Evolutionary conservation across 495 filamentous ascomycete genomes (phyloP).

Genomic region (Amphirosellinia nigrospora): DNA sequence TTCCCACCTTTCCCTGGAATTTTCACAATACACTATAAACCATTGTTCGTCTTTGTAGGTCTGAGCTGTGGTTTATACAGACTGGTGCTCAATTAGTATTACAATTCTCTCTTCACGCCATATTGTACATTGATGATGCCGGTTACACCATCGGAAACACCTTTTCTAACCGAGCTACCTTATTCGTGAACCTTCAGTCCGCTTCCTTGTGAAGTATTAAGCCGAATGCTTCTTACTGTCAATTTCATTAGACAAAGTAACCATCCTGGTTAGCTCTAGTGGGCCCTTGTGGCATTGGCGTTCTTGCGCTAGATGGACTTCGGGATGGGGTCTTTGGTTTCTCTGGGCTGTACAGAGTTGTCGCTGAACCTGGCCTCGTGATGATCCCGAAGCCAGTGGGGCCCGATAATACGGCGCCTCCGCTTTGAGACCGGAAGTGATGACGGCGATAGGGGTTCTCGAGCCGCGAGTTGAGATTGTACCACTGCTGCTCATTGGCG

Average conservation of each 20-base stretch:
- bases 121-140: not conserved
- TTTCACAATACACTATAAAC: not conserved
- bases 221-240: not conserved
- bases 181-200: not conserved
- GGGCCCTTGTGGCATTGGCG: conserved; percentile 37
- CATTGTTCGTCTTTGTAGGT: not conserved
- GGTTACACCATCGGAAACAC: not conserved
- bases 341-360: conserved; percentile 31
- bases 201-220: not conserved
- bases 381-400: conserved; percentile 36
- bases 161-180: too few species aligned
- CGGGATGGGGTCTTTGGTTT: conserved; percentile 33
- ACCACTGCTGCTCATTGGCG: conserved; percentile 69
- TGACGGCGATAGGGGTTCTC: conserved; percentile 62
- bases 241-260: conserved; percentile 31
- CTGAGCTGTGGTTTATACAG: not conserved
- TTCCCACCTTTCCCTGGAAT: not conserved
- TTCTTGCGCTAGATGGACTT: conserved; percentile 47
- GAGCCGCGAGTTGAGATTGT: conserved; percentile 73
- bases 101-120: not conserved
- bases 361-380: conserved; percentile 30
- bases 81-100: not conserved
- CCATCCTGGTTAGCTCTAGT: conserved; percentile 33
- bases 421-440: conserved; percentile 48
- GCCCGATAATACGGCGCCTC: conserved; percentile 32